These are phyloP conservation scores for Lactarius sp. DNA, from an alignment of 768 basidiomycete genomes.

Conservation along the genomic window DNA sequence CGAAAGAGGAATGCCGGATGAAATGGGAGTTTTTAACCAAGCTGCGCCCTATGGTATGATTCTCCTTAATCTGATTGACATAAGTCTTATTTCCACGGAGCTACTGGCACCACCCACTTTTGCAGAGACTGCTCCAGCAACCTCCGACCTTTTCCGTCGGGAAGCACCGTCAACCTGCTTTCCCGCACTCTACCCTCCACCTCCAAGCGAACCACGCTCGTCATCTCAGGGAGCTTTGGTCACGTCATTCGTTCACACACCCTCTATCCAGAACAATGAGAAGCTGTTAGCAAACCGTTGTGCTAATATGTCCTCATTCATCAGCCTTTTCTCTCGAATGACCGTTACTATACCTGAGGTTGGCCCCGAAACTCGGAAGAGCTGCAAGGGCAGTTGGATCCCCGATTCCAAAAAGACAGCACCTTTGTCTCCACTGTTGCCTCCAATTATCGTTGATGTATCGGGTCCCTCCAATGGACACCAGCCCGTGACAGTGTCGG, in stretches of 20 bases:
- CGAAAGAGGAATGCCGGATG: neutral
- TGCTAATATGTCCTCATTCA: neutral
- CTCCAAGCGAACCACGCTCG: neutral
- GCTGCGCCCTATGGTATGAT: neutral
- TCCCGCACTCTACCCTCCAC: constrained; percentile 9
- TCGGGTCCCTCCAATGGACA: neutral
- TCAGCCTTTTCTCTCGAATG: neutral
- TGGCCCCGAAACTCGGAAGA: neutral
- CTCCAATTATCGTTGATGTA: neutral
- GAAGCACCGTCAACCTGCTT: neutral
- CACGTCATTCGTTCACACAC: neutral
- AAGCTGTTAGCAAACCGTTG: neutral
- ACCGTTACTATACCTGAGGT: neutral
- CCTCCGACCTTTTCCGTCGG: neutral
- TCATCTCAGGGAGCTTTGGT: neutral
- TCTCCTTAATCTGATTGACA: neutral
- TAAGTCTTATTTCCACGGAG: constrained; percentile 1
- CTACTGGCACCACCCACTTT: too few species aligned
- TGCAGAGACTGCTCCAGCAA: neutral
- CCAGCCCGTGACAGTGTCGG: neutral
- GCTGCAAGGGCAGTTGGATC: neutral
- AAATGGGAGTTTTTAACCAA: neutral
- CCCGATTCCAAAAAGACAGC: neutral
- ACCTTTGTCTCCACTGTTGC: neutral
- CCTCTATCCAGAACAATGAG: neutral